These are phyloP conservation scores for Fusarium sp. DNA, from an alignment of 2,329 filamentous ascomycete species.

Conservation along the genomic window DNA sequence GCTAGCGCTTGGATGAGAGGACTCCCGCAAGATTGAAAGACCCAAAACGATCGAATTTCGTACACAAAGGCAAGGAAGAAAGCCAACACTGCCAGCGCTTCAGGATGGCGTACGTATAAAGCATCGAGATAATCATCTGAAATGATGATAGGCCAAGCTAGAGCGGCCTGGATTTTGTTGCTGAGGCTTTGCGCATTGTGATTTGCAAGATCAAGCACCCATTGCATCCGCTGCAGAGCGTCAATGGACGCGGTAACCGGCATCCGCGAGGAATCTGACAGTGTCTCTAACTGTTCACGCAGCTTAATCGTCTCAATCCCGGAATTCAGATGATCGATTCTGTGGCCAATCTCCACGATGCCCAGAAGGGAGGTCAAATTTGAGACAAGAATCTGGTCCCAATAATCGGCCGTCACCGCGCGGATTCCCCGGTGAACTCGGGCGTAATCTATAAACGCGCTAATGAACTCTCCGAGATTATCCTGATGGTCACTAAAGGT, in stretches of 20 bases:
- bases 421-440: neutral
- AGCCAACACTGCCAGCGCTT: neutral
- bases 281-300: neutral
- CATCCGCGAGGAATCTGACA: neutral
- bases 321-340: neutral
- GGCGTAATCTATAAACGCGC: neutral
- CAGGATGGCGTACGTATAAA: neutral
- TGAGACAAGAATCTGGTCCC: neutral
- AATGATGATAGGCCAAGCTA: neutral
- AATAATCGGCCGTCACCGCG: neutral
- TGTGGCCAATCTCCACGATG: neutral
- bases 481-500: neutral
- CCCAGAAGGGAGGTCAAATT: neutral
- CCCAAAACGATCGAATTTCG: neutral
- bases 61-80: neutral
- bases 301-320: neutral
- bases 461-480: neutral
- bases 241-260: neutral
- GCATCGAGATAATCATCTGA: neutral
- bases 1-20: neutral
- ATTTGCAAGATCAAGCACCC: neutral
- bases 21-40: neutral
- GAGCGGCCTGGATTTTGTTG: neutral
- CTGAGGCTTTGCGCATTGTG: neutral
- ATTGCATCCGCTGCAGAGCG: neutral